Base-by-base conservation (phyloP, 2,329 filamentous ascomycete species). In the Sclerotinia glacialis region DNA sequence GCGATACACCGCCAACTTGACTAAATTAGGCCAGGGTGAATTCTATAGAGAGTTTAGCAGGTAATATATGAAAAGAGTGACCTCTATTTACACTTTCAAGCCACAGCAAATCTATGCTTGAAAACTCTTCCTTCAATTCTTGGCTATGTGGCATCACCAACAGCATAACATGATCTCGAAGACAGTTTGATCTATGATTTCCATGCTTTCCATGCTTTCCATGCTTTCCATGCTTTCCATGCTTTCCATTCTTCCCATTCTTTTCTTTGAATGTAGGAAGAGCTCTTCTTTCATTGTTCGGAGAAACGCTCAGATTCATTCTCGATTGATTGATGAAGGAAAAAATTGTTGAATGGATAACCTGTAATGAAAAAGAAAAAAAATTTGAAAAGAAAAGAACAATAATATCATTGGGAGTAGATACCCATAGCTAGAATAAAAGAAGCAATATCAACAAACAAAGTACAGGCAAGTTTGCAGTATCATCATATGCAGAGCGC, bases 1-100 rank as follows among this genome's bases (percentile, higher is more conserved):
- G 21, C 42, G 56, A 59, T 59, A 59, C 28, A 59, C 42, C 42
- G 42, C 56, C 7, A 46, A 23, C 42, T 34, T 47, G 42, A 47
- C 56, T 42, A 59, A 23, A n/a, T 47, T 59, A 3, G 56, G 56
- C 56, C 42, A 59, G 42, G 56, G 26, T 1, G 7, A 14, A 46
- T 59, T 23, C 56, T 59, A 23, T 18, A 14, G 7, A n/a, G 42
- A 34, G 26, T 34, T 47, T 31, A 59, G 56, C 28, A 34, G 42
- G 42, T 21, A 11, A 23, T 11, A 31, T 23, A 47, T 18, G 11
- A 9, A 28, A 28, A 59, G 28, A 47, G 9, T n/a, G 23, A 12
- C 21, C 50, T 46, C 8, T 7, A 7, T 47, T 34, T 59, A 59
- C 56, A 23, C 42, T 59, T 59, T 18, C 11, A 44, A 59, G 42